Base-by-base conservation (phyloP, 2,329 filamentous ascomycete species). In the Periglandula ipomoeae region DNA sequence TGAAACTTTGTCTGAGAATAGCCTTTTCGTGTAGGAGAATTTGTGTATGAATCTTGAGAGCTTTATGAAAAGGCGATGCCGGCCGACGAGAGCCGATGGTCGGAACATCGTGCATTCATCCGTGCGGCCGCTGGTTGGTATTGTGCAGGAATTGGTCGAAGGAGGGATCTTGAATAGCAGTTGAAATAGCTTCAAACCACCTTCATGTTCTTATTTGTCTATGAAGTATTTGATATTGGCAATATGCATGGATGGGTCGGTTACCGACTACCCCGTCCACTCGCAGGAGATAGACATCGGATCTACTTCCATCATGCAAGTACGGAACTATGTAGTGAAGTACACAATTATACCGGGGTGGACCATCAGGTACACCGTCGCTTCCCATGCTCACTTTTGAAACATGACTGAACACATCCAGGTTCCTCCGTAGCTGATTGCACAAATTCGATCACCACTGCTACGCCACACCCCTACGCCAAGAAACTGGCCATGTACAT, bases 361-460 rank as follows among this genome's bases (percentile, higher is more conserved):
- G 9, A 32, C 30, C 30, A 32, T 3, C 30, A 32, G 30, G 15
- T 32, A 15, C 30, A 15, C 30, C 30, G 20, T 27, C 5, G 11
- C n/a, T 30, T 41, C 38, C 4, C 44, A 38, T 52, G 8, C 35
- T 38, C 35, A n/a, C 11, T 52, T 45, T 6, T 47, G 43, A 17
- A 48, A 49, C 17, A 58, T 59, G 8, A 65, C 62, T 1, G 65
- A 66, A 30, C 62, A 66, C 8, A 67, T 56, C 58, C 63, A 65
- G 17, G 59, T 54, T 2, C 63, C 64, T 2, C 65, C 65, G 10
- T 52, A 56, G n/a, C 56, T 58, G 3, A 66, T 52, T 2, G 65
- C 63, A 39, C 61, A 59, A 20, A 67, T 58, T 1, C 63, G 60
- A 17, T 58, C 59, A 6, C 50, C 52, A 19, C 62, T 59, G 3